Conservation (phyloP, 805 yeast species). For the Lachancea thermotolerans region DNA sequence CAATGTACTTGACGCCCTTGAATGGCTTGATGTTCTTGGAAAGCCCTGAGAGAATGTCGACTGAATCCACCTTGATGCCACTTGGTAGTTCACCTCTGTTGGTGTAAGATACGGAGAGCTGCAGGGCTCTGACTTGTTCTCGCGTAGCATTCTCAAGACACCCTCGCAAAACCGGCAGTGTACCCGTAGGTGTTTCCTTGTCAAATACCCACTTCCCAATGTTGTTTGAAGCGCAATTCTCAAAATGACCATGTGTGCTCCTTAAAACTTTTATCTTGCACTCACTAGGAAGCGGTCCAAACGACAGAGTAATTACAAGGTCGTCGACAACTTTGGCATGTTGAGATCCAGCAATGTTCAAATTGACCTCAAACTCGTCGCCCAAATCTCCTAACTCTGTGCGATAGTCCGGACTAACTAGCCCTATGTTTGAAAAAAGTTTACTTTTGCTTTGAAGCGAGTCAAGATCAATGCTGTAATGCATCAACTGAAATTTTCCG, state of each 20-base stretch:
- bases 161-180: conserved; percentile 63
- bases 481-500: conserved; percentile 57
- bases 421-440: conserved; percentile 14
- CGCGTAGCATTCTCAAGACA: conserved; percentile 31
- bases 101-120: conserved; percentile 40
- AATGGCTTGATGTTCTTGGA: conserved; percentile 50
- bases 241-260: conserved; percentile 72
- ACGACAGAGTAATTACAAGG: conserved; percentile 37
- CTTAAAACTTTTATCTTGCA: conserved; percentile 49
- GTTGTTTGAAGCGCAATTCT: conserved; percentile 40
- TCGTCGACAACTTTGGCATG: conserved; percentile 43
- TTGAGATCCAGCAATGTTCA: conserved; percentile 34
- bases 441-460: conserved; percentile 5
- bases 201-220: conserved; percentile 67
- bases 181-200: conserved; percentile 51
- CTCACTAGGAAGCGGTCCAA: conserved; percentile 14
- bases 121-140: conserved; percentile 7
- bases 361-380: conserved; percentile 36
- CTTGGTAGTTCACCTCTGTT: conserved; percentile 70
- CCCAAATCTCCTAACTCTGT: conserved; percentile 31
- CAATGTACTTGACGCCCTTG: conserved; percentile 83
- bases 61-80: conserved; percentile 60
- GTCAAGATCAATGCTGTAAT: conserved; percentile 54
- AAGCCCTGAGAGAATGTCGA: conserved; percentile 54
- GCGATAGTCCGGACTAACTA: conserved; percentile 27